A percentile compares a stretch with the other conserved stretches of the same genome.
These are phyloP conservation scores for Plectosphaerella plurivora DNA, from an alignment of 2,329 filamentous ascomycete genomes.

Conservation along the genomic window DNA sequence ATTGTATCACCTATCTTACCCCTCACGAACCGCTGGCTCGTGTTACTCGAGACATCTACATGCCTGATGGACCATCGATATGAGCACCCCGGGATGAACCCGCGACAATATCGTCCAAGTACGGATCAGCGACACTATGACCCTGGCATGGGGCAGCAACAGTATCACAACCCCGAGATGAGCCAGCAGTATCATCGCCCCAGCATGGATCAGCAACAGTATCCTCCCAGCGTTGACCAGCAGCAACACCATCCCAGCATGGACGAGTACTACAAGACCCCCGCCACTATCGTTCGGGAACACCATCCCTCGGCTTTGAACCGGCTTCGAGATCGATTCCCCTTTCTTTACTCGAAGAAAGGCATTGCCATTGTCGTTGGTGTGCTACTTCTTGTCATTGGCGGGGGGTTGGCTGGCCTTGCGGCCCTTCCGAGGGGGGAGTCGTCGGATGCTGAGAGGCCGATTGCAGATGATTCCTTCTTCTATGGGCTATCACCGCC, in stretches of 20 bases:
- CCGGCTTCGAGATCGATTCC: neutral
- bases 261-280: neutral
- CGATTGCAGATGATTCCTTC: conserved; percentile 22
- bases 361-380: conserved; percentile 19
- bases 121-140: neutral
- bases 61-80: neutral
- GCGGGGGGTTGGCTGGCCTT: conserved; percentile 27
- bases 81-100: neutral
- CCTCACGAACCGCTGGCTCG: too few species aligned
- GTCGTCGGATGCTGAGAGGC: neutral
- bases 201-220: too few species aligned
- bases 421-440: conserved; percentile 19
- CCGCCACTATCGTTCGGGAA: neutral
- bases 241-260: neutral
- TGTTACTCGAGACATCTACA: neutral
- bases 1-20: too few species aligned
- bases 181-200: too few species aligned
- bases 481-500: conserved; percentile 48
- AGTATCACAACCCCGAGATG: too few species aligned
- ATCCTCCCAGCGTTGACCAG: too few species aligned
- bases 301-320: neutral
- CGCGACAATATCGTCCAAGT: too few species aligned
- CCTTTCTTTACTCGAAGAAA: conserved; percentile 18
- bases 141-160: neutral
- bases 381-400: conserved; percentile 24